These are phyloP conservation scores for Blepharisma stoltei DNA, from an alignment of 73 alveolate genomes.

Conservation along the genomic window DNA sequence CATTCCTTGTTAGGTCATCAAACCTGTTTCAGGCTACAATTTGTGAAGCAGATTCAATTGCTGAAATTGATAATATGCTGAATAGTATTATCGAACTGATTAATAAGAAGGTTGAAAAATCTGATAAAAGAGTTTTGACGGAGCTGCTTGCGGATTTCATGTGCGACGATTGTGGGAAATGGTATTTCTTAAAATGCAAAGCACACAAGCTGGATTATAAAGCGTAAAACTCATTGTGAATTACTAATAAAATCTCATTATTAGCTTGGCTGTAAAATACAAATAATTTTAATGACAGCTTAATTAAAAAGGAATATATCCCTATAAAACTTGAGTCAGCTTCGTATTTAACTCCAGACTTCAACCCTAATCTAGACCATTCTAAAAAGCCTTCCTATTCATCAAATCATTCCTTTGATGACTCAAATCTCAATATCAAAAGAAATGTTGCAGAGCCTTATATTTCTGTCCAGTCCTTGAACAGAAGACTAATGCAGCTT, in stretches of 20 bases:
- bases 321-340: not conserved
- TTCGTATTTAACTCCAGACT: not conserved
- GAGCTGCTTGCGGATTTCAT: slow-evolving; percentile 16
- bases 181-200: slow-evolving; percentile 11
- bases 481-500: not conserved
- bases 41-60: not conserved
- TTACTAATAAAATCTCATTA: no score
- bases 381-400: not conserved
- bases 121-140: not conserved
- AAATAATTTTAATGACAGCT: no score
- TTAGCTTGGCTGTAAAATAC: no score
- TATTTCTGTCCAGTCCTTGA: no score
- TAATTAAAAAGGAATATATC: no score
- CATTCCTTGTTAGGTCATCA: not conserved
- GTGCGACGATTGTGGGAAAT: not conserved
- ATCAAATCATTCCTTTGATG: no score
- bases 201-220: not conserved
- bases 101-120: not conserved
- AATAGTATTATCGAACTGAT: not conserved
- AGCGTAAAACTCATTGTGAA: no score
- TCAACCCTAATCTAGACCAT: not conserved
- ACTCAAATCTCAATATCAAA: no score
- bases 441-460: no score
- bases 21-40: not conserved
- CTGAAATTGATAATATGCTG: not conserved